Evolutionary conservation across 2,329 filamentous ascomycete genomes (phyloP).

Genomic region (Neonectria faginata): DNA sequence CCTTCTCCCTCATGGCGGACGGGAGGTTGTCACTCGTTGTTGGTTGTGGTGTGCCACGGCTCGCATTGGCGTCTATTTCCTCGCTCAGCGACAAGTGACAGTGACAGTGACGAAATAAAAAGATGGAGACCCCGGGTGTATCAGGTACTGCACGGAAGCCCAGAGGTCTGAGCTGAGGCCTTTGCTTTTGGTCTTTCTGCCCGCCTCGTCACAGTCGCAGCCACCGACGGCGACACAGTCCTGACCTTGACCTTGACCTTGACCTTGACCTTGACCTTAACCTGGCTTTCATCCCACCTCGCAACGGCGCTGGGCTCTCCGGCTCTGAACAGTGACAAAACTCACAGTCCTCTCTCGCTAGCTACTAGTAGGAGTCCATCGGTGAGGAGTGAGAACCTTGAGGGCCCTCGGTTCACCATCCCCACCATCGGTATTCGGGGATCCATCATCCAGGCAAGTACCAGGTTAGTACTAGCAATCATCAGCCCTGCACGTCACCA

Average conservation of each 20-base stretch:
- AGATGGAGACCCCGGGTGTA: conserved; percentile 3
- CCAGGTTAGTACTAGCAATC: conserved; percentile 2
- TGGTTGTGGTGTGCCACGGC: conserved; percentile 16
- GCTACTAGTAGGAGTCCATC: conserved; percentile 1
- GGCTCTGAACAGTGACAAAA: background rate
- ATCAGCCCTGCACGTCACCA: conserved; percentile 1
- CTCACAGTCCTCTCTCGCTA: background rate
- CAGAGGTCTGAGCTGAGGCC: conserved; percentile 19
- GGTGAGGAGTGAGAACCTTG: conserved; percentile 28
- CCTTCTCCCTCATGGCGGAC: conserved; percentile 24
- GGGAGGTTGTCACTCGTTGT: conserved; percentile 1
- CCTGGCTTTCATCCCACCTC: conserved; percentile 3
- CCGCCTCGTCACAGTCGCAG: conserved; percentile 11
- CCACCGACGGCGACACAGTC: background rate
- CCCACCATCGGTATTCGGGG: conserved; percentile 28
- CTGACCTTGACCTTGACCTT: conserved; percentile 12
- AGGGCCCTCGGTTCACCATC: conserved; percentile 13
- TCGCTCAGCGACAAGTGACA: background rate
- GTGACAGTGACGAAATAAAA: background rate
- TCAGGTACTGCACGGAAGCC: conserved; percentile 16
- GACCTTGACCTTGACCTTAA: conserved; percentile 8
- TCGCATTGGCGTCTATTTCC: conserved; percentile 16
- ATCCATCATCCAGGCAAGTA: conserved; percentile 1
- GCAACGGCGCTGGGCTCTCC: background rate
- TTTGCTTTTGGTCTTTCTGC: background rate